Evolutionary conservation across 2,329 filamentous ascomycete species (phyloP), one percentile per base, ranked within the genome.

Genomic region (Diplodia seriata): DNA sequence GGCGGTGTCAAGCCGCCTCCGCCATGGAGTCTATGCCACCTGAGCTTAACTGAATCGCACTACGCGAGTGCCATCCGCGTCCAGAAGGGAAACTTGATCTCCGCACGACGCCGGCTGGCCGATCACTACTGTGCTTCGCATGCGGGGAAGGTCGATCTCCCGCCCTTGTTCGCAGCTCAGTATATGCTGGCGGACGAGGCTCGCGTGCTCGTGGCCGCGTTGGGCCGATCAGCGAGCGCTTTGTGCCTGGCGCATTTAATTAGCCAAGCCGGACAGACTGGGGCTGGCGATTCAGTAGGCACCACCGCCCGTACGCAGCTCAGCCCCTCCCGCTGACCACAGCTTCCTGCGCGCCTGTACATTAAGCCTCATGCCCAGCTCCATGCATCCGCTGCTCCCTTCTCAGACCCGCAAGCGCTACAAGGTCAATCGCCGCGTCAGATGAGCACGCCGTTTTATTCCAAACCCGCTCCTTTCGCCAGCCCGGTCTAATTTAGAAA

Each of bases 101-200:
- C 59, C 59, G 59, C 59, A 38, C 59, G 5, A 15, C 29, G 57
- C 57, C 57, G 57, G 43, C 40, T 43, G 53, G 64, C 20, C 64
- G 64, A 67, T 67, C 64, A 43, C 40, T 47, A 47, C 43, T 59
- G 40, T 12, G 53, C 64, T 26, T 33, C 31, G 53, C 23, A 36
- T 67, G 64, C 64, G 64, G 64, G 64, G 64, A 67, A 51, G 53
- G 54, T 20, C 64, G 64, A 67, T 67, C 54, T 59, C 64, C 54
- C 64, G 64, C 54, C 43, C 23, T 31, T 8, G 15, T 20, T n/a
- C 18, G 18, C 43, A n/a, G 43, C 43, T 47, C 43, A 9, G 43
- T 47, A 47, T 47, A 20, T 3, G 11, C 9, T 47, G 18, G 43
- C 43, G 18, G 43, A n/a, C 15, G 18, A 47, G 43, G 11, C 36